Percentiles rank a stretch among this genome's conserved stretches.
phyloP scores from a whole-genome alignment of 805 yeast genomes.

The Zygotorulaspora chibaensis region DNA sequence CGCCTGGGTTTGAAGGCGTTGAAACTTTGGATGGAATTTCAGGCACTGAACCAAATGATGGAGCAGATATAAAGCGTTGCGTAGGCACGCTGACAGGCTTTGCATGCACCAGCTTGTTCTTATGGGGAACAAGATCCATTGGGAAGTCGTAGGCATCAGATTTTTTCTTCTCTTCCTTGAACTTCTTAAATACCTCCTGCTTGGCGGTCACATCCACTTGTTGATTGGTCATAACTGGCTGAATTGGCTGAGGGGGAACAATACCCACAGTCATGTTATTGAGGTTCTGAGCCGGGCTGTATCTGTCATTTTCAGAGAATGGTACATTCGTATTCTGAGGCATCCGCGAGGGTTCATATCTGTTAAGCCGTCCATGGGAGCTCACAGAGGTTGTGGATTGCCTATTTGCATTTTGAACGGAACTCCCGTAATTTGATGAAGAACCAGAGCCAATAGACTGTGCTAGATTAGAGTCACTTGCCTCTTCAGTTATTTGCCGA shows the following conservation, averaged over 20 bases:
- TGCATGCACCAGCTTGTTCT: constrained; percentile 35
- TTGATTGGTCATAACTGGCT: constrained; percentile 2
- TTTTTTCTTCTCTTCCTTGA: constrained; percentile 50
- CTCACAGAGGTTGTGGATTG: background rate
- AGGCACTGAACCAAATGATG: constrained; percentile 14
- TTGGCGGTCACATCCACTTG: constrained; percentile 2
- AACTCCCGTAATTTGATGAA: too few species aligned
- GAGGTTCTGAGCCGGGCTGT: background rate
- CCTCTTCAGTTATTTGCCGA: background rate
- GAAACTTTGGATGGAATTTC: constrained; percentile 7
- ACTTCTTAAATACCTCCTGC: constrained; percentile 29
- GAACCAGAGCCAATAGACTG: too few species aligned
- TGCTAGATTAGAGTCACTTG: too few species aligned
- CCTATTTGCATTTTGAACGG: too few species aligned
- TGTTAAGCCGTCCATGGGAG: background rate
- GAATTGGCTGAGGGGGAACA: constrained; percentile 18
- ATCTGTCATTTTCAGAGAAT: background rate
- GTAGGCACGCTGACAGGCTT: constrained; percentile 36
- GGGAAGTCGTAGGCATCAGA: constrained; percentile 82
- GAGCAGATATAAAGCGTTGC: constrained; percentile 16
- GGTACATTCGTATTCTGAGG: background rate
- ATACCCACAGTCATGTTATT: constrained; percentile 8
- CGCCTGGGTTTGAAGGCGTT: background rate
- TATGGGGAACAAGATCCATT: constrained; percentile 44
- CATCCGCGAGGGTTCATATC: background rate